These are phyloP conservation scores for Linnemannia zychae DNA, from an alignment of 192 early-diverging fungal species.

Conservation along the genomic window DNA sequence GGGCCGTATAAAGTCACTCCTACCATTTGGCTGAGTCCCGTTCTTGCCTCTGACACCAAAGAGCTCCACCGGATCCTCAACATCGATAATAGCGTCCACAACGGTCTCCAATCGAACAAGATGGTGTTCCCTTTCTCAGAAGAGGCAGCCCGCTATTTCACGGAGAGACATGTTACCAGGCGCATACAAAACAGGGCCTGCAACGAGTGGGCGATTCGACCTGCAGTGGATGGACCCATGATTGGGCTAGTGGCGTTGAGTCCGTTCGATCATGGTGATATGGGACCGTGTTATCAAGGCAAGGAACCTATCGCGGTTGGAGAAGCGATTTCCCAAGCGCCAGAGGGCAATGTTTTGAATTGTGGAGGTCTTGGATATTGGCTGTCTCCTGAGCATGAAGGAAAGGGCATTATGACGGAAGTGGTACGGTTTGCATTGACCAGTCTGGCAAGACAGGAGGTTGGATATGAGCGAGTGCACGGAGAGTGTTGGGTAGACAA, in stretches of 20 bases:
- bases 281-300: constrained; percentile 4
- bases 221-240: constrained; percentile 9
- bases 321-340: background rate
- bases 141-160: constrained; percentile 15
- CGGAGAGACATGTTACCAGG: constrained; percentile 1
- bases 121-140: constrained; percentile 30
- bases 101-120: constrained; percentile 30
- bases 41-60: constrained; percentile 12
- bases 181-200: background rate
- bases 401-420: constrained; percentile 29
- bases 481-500: constrained; percentile 32
- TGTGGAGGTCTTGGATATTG: constrained; percentile 33
- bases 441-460: background rate
- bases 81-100: constrained; percentile 20
- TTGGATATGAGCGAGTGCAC: constrained; percentile 34
- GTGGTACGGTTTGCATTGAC: constrained; percentile 16
- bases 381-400: constrained; percentile 28
- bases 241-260: constrained; percentile 25
- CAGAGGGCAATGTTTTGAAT: constrained; percentile 4
- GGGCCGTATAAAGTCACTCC: constrained; percentile 24
- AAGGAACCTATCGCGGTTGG: background rate
- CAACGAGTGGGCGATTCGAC: constrained; percentile 35
- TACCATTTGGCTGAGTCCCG: constrained; percentile 23
- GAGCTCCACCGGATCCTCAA: constrained; percentile 35
- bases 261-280: constrained; percentile 28